These are phyloP conservation scores for Blumeria hordei DNA, from an alignment of 2,329 filamentous ascomycete genomes.

Conservation along the genomic window DNA sequence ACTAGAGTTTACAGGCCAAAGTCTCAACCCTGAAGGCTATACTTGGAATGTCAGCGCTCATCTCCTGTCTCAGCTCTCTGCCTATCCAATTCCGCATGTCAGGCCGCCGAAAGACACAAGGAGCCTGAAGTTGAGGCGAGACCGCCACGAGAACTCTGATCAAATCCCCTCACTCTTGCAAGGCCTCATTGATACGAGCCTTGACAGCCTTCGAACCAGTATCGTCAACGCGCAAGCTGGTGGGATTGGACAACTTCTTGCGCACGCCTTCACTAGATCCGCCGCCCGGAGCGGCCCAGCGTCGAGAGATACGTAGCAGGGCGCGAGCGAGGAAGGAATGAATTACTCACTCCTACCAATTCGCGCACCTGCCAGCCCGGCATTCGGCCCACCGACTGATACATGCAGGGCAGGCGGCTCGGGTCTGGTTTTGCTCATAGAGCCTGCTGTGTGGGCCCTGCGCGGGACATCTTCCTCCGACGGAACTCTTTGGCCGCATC, in stretches of 20 bases:
- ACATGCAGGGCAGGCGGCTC: too few species aligned
- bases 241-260: slow-evolving; percentile 92
- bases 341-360: too few species aligned
- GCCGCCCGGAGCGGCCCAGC: slow-evolving; percentile 86
- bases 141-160: slow-evolving; percentile 75
- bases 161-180: slow-evolving; percentile 74
- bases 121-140: slow-evolving; percentile 90
- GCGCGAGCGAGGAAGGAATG: too few species aligned
- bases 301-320: slow-evolving; percentile 42
- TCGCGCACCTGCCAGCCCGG: too few species aligned
- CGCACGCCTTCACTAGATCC: slow-evolving; percentile 96
- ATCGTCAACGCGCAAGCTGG: slow-evolving; percentile 99
- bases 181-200: slow-evolving; percentile 78
- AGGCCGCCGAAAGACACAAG: slow-evolving; percentile 90
- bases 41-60: slow-evolving; percentile 86
- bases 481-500: too few species aligned
- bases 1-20: slow-evolving; percentile 12
- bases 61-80: slow-evolving; percentile 85
- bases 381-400: too few species aligned
- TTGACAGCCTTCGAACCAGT: slow-evolving; percentile 92
- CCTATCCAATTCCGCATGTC: slow-evolving; percentile 90
- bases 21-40: slow-evolving; percentile 94
- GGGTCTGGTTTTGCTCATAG: too few species aligned
- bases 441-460: too few species aligned
- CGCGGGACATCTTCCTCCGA: too few species aligned